Percentiles rank a stretch among this genome's conserved stretches.
phyloP scores from a whole-genome alignment of 768 basidiomycete genomes.

The Steccherinum ochraceum region DNA sequence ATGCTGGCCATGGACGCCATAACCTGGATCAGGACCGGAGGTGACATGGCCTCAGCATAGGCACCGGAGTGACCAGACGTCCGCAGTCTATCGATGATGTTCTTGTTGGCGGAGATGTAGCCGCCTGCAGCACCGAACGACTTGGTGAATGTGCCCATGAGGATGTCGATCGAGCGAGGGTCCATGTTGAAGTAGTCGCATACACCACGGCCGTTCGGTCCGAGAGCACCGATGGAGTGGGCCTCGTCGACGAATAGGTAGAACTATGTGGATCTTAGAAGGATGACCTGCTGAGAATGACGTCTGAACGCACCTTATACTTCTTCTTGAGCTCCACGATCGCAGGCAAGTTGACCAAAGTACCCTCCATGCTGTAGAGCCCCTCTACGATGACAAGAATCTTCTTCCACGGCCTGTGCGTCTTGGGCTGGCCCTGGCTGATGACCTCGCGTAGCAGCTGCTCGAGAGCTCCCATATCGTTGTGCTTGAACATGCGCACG shows the following conservation, averaged over 20 bases:
- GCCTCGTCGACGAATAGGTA: constrained; percentile 96
- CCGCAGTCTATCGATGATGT: constrained; percentile 76
- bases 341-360: constrained; percentile 74
- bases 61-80: constrained; percentile 72
- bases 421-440: constrained; percentile 96
- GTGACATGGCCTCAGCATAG: constrained; percentile 89
- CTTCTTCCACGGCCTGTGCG: constrained; percentile 99
- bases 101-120: constrained; percentile 83
- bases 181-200: constrained; percentile 88
- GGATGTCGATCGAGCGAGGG: constrained; percentile 78
- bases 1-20: constrained; percentile 92
- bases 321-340: constrained; percentile 84
- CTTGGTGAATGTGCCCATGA: constrained; percentile 99
- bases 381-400: constrained; percentile 94
- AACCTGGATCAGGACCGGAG: constrained; percentile 87
- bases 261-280: constrained; percentile 45
- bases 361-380: constrained; percentile 98
- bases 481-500: constrained; percentile 95
- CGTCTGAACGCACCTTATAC: constrained; percentile 91
- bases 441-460: constrained; percentile 80
- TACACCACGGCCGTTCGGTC: constrained; percentile 91
- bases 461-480: constrained; percentile 84
- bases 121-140: constrained; percentile 93
- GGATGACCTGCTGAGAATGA: too few species aligned
- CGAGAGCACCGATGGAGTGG: constrained; percentile 94